Evolutionary conservation across 192 early-diverging fungal genomes (phyloP), one percentile per base, ranked within the genome.

Genomic region (Coemansia sp.): DNA sequence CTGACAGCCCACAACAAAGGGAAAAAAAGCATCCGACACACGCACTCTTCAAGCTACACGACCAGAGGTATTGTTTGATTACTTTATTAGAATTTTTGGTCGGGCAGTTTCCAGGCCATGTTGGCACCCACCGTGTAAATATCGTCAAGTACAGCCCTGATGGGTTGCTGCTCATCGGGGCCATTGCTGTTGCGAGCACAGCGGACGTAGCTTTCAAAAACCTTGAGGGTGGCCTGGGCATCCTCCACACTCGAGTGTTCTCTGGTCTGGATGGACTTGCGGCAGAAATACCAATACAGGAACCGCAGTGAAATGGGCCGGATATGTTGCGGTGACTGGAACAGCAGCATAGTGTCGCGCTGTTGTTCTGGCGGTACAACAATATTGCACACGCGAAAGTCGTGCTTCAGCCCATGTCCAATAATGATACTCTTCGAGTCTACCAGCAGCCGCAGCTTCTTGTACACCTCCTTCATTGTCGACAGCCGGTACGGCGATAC

Each of bases 191-290:
- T n/a, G n/a, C n/a, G n/a, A n/a, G n/a, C n/a, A 21, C 85, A 76
- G 45, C 85, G 75, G 3, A 81, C 44, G 54, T 94, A 95, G 49
- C 84, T 83, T 51, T 89, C 84, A 57, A 91, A 96, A 1, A 98
- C 68, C 12, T 76, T 62, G 12, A 98, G 68, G 0, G 95, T 85
- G 18, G 91, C 88, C 34, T 80, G 71, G 0, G 96, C 88, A 67
- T 99, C 96, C 54, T 94, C 92, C 7, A 96, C 85, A 60, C 88
- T 91, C 54, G 93, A 90, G 67, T 99, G 96, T 9, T 86, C 84
- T 1, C 85, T 82, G 5, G 75, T 79, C 56, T 99, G 96, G 53
- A 99, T 94, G 26, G 90, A 82, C 34, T 87, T 71, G 7, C 78
- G 60, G 21, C 88, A 76, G 8, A 99, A 48, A 64, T 80, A 83